Base-by-base conservation (phyloP, 169 alveolate species). In the Eimeria zaria region DNA sequence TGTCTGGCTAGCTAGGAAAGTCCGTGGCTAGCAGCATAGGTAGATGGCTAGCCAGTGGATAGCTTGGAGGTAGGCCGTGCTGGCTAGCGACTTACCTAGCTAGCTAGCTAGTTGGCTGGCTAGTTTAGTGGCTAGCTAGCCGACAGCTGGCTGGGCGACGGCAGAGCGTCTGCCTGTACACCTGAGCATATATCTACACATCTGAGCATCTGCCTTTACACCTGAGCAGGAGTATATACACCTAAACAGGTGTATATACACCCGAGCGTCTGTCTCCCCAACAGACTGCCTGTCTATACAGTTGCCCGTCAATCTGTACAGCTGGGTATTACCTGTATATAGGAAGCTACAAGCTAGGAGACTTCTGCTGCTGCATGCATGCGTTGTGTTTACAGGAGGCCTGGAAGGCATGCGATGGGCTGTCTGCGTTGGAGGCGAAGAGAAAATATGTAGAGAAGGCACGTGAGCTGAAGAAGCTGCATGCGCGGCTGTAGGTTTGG, bases 381-480 rank as follows among this genome's bases (percentile, higher is more conserved):
- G 89, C 33, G 16, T n/a, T 74, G 14, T 69, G n/a, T 22, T 6
- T 83, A 36, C 91, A 83, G 91, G 91, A 83, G 74, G 91, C 91
- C 0, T 83, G 91, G 91, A 83, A 55, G 91, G 91, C 91, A 1
- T 83, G 91, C 91, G 36, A 33, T 36, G 7, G 36, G 53, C 2
- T 83, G 73, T 83, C 91, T 55, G 74, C 73, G 7, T 53, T 55
- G 91, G 91, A 83, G 73, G 91, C 91, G 0, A 83, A 83, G 55
- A 51, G 41, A 39, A 74, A 83, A 58, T 83, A 83, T 33, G 91
- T 83, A 41, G 30, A 36, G 74, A 18, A 39, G 51, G 91, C 91
- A 18, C 69, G 91, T 14, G 91, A 83, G 36, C 58, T 83, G 14
- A 55, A 83, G 74, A 83, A 83, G 53, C 44, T 3, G 74, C 30